phyloP scores from a whole-genome alignment of 2,329 filamentous ascomycete species.

The Diaporthe australafricana region DNA sequence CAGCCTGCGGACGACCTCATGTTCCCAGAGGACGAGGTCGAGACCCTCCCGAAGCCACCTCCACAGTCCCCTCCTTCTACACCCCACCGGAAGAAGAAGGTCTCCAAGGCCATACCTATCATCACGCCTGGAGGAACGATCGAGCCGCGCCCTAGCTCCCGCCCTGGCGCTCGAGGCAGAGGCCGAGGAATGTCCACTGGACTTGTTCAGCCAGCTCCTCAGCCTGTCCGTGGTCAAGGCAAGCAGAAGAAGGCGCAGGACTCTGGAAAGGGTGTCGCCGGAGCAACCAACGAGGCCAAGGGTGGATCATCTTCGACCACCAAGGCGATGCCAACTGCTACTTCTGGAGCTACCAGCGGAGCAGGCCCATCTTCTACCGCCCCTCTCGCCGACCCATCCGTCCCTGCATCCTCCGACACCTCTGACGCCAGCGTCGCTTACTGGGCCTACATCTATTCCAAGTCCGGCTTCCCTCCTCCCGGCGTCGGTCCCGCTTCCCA shows the following conservation, averaged over 20 bases:
- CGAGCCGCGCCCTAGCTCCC: background rate
- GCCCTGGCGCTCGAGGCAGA: background rate
- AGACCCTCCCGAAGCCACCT: background rate
- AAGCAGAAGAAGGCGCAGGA: background rate
- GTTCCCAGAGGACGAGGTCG: background rate
- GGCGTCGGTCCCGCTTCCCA: background rate
- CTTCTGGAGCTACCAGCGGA: background rate
- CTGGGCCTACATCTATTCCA: background rate
- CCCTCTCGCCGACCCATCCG: background rate
- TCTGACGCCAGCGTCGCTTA: background rate
- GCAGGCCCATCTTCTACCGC: background rate
- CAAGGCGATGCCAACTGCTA: background rate
- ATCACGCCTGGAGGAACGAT: constrained; percentile 1
- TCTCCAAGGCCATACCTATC: constrained; percentile 32
- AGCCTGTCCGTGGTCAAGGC: background rate
- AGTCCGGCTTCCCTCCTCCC: background rate
- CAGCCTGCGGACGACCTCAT: constrained; percentile 23
- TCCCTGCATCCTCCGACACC: background rate
- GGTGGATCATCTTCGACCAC: background rate
- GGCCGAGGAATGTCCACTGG: background rate
- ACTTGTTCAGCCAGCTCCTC: constrained; percentile 7
- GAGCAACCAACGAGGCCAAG: background rate
- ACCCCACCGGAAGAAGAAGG: constrained; percentile 4
- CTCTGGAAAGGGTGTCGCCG: background rate
- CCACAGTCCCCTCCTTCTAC: background rate